A percentile compares a stretch with the other conserved stretches of the same genome.
Evolutionary conservation across 495 filamentous ascomycete species (phyloP).

Genomic region (Tuber aestivum): DNA sequence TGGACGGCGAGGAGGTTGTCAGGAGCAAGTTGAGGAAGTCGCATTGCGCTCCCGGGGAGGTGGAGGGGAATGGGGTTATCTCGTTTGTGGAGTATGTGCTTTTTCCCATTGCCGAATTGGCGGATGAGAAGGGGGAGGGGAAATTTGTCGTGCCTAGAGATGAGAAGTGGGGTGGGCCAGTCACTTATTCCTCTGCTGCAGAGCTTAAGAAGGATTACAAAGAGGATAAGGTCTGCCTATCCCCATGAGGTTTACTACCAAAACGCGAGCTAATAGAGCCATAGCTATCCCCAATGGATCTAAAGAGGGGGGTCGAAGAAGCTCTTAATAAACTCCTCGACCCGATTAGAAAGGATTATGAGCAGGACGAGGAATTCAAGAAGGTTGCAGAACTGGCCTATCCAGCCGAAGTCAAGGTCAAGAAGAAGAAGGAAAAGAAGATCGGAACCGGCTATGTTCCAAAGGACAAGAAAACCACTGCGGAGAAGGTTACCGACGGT

Average conservation of each 20-base stretch:
- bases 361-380: slow-evolving; percentile 70
- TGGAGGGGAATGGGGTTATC: slow-evolving; percentile 80
- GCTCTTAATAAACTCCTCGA: slow-evolving; percentile 65
- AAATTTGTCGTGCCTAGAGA: slow-evolving; percentile 56
- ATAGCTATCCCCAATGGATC: slow-evolving; percentile 73
- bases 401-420: slow-evolving; percentile 63
- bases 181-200: slow-evolving; percentile 67
- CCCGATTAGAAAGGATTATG: slow-evolving; percentile 67
- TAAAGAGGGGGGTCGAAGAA: slow-evolving; percentile 69
- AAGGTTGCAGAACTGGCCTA: slow-evolving; percentile 75
- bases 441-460: slow-evolving; percentile 57
- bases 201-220: slow-evolving; percentile 72
- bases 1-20: slow-evolving; percentile 67
- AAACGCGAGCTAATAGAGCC: slow-evolving; percentile 32
- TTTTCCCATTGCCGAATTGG: slow-evolving; percentile 59
- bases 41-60: slow-evolving; percentile 62
- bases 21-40: slow-evolving; percentile 79
- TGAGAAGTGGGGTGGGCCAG: slow-evolving; percentile 57
- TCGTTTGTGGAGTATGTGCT: slow-evolving; percentile 79
- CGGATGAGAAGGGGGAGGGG: slow-evolving; percentile 50
- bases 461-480: slow-evolving; percentile 45
- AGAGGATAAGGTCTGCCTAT: slow-evolving; percentile 62
- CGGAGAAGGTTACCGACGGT: slow-evolving; percentile 35
- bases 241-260: neutral
- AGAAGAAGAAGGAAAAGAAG: slow-evolving; percentile 69